These are phyloP conservation scores for Ogataea paraovalis DNA, from an alignment of 805 yeast genomes.

Conservation along the genomic window DNA sequence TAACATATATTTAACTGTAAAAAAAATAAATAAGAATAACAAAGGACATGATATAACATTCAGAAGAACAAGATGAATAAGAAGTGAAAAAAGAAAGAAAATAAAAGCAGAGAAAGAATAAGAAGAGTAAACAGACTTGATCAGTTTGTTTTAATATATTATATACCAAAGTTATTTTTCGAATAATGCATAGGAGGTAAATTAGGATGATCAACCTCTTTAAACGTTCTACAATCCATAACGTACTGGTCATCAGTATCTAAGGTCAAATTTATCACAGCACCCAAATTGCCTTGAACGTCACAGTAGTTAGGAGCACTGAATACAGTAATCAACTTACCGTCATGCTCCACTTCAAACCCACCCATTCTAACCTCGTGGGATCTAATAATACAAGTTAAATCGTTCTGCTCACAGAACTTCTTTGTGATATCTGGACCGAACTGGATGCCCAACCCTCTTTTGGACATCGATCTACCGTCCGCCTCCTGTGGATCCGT, in stretches of 20 bases:
- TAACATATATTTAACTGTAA: no score
- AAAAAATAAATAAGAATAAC: no score
- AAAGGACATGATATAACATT: no score
- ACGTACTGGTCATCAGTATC: conserved; percentile 41
- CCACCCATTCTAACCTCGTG: conserved; percentile 96
- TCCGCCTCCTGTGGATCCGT: conserved; percentile 83
- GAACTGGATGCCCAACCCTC: conserved; percentile 95
- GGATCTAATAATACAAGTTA: conserved; percentile 82
- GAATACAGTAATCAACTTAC: conserved; percentile 86
- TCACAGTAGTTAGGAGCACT: conserved; percentile 99
- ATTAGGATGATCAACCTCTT: conserved; percentile 86
- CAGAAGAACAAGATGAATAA: no score
- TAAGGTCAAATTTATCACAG: conserved; percentile 68
- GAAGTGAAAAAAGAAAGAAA: no score
- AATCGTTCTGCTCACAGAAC: conserved; percentile 67
- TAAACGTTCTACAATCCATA: conserved; percentile 57
- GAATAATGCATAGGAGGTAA: conserved; percentile 94
- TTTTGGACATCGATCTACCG: conserved; percentile 83
- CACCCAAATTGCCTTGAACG: conserved; percentile 85
- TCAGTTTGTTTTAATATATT: not conserved
- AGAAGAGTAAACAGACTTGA: not conserved
- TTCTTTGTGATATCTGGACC: conserved; percentile 90
- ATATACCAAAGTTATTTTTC: conserved; percentile 39
- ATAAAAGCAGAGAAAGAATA: not conserved
- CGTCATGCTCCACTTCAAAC: conserved; percentile 81